Base-by-base conservation (phyloP, 2,329 filamentous ascomycete genomes). In the Aspergillus fumigatiaffinis region DNA sequence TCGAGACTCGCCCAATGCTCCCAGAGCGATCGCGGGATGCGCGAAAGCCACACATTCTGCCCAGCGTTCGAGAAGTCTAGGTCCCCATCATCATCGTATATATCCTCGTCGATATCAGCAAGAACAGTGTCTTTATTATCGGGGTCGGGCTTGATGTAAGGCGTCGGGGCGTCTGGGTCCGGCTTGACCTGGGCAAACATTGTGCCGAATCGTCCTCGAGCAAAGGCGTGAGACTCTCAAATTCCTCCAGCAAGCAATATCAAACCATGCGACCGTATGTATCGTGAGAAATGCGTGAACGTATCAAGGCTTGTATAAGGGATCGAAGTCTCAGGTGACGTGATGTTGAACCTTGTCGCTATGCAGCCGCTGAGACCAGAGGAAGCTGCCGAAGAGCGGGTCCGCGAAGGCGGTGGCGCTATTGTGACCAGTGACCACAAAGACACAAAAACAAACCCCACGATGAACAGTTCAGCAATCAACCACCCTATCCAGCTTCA, bases 21-120 rank as follows among this genome's bases (percentile, higher is more conserved):
- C 86, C 91, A 94, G 56, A 96, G 81, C 70, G 89, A 88, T 62
- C 86, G 86, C 21, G 92, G 91, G 47, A 96, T 80, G 62, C 90
- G 88, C 53, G 90, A 87, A 51, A 96, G 81, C 79, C 91, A 95
- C 29, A 84, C 70, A 52, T 71, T 73, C 63, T 82, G 78, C 21
- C 68, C 68, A 25, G 79, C 73, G 50, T 72, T 71, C 7, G 75
- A 64, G 68, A 88, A 87, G 55, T 87, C 85, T 20, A 88, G 71
- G 60, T 88, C 85, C 47, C 84, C 84, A 2, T 83, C 82, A 66
- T 88, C 86, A 70, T 88, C 85, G 68, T 90, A 90, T 56, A 89
- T 79, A 63, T 90, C 88, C 50, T 90, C 87, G 1, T 75, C 73
- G 5, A 76, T 60, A 51, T 70, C 68, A 4, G 62, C 68, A 25